Evolutionary conservation across 768 basidiomycete genomes (phyloP).

Genomic region (Trametes sanguinea): DNA sequence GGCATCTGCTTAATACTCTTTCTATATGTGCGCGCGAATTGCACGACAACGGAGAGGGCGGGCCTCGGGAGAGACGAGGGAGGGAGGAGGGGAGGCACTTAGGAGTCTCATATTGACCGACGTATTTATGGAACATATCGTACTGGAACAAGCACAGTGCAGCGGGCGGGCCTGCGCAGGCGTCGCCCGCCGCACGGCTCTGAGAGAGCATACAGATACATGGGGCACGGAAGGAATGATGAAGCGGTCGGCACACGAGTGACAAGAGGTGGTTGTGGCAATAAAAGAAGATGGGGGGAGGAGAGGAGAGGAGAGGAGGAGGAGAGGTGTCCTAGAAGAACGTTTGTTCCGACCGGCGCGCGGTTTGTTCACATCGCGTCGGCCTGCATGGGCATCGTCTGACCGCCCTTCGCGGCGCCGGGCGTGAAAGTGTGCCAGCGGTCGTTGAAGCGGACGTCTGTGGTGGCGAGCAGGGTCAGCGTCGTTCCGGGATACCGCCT

Average conservation of each 20-base stretch:
- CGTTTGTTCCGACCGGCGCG: neutral
- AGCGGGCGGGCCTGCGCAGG: neutral
- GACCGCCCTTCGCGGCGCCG: conserved; percentile 85
- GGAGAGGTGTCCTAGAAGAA: neutral
- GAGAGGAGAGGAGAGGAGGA: neutral
- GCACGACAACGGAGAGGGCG: too few relatives aligned
- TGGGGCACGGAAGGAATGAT: neutral
- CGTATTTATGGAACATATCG: conserved; percentile 7
- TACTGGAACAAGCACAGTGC: conserved; percentile 5
- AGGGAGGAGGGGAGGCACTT: neutral
- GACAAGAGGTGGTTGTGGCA: too few relatives aligned
- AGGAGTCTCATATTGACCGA: conserved; percentile 4
- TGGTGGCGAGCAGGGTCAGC: neutral
- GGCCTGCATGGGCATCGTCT: conserved; percentile 64
- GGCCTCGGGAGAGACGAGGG: too few relatives aligned
- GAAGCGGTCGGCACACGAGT: neutral
- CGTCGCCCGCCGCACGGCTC: neutral
- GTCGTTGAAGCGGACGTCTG: conserved; percentile 93
- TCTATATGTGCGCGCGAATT: too few relatives aligned
- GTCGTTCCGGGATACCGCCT: neutral
- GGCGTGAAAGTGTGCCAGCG: conserved; percentile 94
- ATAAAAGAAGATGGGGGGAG: too few relatives aligned
- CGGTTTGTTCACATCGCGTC: conserved; percentile 40
- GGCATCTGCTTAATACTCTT: too few relatives aligned
- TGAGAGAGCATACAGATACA: conserved; percentile 12